These are phyloP conservation scores for Myxozyma vanderwaltii DNA, from an alignment of 805 yeast species.

Conservation along the genomic window DNA sequence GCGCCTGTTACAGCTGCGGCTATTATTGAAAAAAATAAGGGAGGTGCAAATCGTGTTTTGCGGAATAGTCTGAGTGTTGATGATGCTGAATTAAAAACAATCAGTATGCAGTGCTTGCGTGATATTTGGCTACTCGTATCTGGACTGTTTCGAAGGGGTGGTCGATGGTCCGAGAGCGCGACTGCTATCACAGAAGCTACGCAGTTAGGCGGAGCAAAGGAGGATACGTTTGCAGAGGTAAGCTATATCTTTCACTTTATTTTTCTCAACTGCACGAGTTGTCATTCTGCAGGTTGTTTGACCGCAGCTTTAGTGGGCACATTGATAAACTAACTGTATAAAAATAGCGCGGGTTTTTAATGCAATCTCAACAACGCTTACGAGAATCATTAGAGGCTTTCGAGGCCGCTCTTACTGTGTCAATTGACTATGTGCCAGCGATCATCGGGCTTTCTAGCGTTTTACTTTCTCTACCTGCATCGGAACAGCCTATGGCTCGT, in stretches of 20 bases:
- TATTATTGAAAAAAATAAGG: constrained; percentile 29
- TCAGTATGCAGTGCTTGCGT: constrained; percentile 31
- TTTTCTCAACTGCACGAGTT: background rate
- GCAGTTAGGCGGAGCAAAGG: constrained; percentile 29
- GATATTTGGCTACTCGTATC: constrained; percentile 32
- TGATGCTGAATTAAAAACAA: constrained; percentile 24
- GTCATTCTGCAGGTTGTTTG: background rate
- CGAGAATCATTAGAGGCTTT: constrained; percentile 25
- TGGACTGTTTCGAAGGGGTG: constrained; percentile 27
- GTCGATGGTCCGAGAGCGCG: constrained; percentile 27
- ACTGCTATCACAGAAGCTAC: constrained; percentile 31
- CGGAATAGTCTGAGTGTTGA: constrained; percentile 30
- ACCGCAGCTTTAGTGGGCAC: background rate
- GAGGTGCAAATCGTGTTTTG: constrained; percentile 30
- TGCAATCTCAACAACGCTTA: constrained; percentile 18
- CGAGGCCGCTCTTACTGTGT: constrained; percentile 32
- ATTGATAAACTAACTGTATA: background rate
- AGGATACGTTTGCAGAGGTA: constrained; percentile 32
- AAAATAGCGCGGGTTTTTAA: constrained; percentile 25
- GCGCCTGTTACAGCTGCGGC: constrained; percentile 18
- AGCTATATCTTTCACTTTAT: background rate
- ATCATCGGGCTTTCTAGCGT: constrained; percentile 23
- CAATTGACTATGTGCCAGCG: constrained; percentile 32
- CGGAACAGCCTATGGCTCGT: constrained; percentile 33
- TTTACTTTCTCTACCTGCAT: constrained; percentile 10